Base-by-base conservation (phyloP, 1,139 yeast species). In the Candida sp. region DNA sequence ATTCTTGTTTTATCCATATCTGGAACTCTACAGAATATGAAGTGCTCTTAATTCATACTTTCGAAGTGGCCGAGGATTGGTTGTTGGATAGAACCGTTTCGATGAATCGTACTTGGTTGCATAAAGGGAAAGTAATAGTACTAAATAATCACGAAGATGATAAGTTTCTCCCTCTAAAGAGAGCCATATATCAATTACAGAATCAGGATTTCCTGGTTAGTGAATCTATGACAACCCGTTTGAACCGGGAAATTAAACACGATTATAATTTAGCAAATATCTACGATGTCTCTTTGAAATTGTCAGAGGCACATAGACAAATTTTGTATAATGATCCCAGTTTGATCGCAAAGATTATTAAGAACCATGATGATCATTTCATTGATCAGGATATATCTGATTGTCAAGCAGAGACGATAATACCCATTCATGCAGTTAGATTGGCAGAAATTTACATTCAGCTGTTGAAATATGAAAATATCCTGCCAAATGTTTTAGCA, bases 351-450 rank as follows among this genome's bases (percentile, higher is more conserved):
- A 15, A 30, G 19, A 5, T 38, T 22, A 22, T 36, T 43, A 19
- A 29, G 19, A 21, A 40, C 12, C 12, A 22, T n/a, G 66, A 64
- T 33, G 58, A 68, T 6, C 88, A 83, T 55, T 87, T 82, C 51
- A 82, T 82, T 54, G 75, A 82, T 53, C 87, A 82, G 54, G 82
- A 67, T 53, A 79, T 81, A 52, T 61, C 79, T 25, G 70, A 70
- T 41, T 75, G 81, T 29, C 87, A 81, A 0, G 56, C 82, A 23
- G 67, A 76, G 33, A 43, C 78, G 45, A 19, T 19, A 7, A 8
- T 37, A 15, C 39, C 39, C 4, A 37, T 37, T 19, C 39, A 37
- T 37, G 39, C 39, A 9, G 39, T 37, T 9, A 27, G 39, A 27
- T 22, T 37, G 4, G 39, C 39, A 11, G 39, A 37, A 29, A 29